Conservation (phyloP, 106 monocot species). For the Phalaenopsis equestris region DNA sequence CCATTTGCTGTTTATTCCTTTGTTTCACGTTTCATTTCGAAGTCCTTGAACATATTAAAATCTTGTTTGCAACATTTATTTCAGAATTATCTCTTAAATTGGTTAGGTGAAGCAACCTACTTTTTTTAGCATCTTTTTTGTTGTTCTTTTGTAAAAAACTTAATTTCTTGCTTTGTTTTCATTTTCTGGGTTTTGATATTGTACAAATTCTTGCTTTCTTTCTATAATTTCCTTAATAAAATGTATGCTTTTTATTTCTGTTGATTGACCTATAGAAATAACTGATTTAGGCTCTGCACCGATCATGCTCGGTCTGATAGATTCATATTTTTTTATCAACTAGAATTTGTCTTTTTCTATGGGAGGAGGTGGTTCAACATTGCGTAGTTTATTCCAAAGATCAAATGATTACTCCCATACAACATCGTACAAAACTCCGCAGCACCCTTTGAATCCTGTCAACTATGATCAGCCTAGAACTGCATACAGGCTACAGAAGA, state of each 20-base stretch:
- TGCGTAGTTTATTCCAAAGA: background rate
- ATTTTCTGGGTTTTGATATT: background rate
- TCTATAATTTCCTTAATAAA: background rate
- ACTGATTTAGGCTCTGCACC: background rate
- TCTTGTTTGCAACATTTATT: background rate
- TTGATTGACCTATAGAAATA: background rate
- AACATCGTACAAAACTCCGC: slow-evolving; percentile 11
- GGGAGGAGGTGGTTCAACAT: slow-evolving; percentile 10
- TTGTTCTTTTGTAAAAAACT: background rate
- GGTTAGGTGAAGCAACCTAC: background rate
- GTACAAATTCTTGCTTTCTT: background rate
- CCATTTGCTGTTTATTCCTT: background rate
- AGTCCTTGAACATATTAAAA: background rate
- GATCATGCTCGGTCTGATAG: background rate
- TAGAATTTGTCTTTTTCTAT: background rate
- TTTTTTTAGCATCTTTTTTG: background rate
- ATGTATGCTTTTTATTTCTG: background rate
- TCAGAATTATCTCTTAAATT: background rate
- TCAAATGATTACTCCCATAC: background rate
- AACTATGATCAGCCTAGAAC: slow-evolving; percentile 22
- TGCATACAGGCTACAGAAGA: slow-evolving; percentile 25
- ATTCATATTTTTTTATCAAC: background rate
- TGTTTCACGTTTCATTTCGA: background rate
- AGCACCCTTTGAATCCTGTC: slow-evolving; percentile 26
- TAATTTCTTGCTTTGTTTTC: background rate